Percentiles rank a stretch among this genome's conserved stretches.
These are phyloP conservation scores for Solanum tarijense DNA, from an alignment of 257 asterid genomes.

Conservation along the genomic window DNA sequence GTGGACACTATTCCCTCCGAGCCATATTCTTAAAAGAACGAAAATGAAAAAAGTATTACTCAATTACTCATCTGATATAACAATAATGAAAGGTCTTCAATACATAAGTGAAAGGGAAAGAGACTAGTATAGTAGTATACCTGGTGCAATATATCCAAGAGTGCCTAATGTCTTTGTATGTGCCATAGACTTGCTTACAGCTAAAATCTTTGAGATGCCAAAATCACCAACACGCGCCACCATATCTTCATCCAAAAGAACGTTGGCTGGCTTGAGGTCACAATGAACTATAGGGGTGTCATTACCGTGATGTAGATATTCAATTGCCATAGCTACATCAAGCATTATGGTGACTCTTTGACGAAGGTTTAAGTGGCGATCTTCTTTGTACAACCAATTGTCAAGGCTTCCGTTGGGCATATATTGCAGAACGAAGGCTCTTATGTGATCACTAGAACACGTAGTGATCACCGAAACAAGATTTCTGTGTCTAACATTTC, in stretches of 20 bases:
- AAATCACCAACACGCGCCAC: constrained; percentile 8
- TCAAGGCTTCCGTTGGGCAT: constrained; percentile 33
- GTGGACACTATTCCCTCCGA: constrained; percentile 23
- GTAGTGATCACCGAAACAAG: constrained; percentile 23
- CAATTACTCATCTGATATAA: neutral
- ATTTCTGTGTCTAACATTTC: constrained; percentile 18
- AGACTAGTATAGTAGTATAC: neutral
- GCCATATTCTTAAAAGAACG: constrained; percentile 15
- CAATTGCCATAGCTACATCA: constrained; percentile 27
- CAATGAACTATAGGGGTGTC: constrained; percentile 22
- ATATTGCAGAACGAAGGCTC: constrained; percentile 22
- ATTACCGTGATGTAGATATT: constrained; percentile 27
- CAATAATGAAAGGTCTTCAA: neutral
- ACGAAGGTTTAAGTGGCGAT: neutral
- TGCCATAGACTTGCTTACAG: neutral
- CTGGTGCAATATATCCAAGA: constrained; percentile 36
- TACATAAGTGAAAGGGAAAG: neutral
- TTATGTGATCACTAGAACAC: constrained; percentile 9
- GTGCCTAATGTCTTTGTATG: constrained; percentile 27
- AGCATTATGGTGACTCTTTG: constrained; percentile 17
- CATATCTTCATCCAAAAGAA: constrained; percentile 24
- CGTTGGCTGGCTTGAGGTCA: constrained; percentile 26
- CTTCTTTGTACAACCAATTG: constrained; percentile 14
- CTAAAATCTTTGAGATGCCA: constrained; percentile 26
- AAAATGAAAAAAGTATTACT: neutral